These are phyloP conservation scores for Solanum tacnaense DNA, from an alignment of 257 asterid genomes.

Conservation along the genomic window DNA sequence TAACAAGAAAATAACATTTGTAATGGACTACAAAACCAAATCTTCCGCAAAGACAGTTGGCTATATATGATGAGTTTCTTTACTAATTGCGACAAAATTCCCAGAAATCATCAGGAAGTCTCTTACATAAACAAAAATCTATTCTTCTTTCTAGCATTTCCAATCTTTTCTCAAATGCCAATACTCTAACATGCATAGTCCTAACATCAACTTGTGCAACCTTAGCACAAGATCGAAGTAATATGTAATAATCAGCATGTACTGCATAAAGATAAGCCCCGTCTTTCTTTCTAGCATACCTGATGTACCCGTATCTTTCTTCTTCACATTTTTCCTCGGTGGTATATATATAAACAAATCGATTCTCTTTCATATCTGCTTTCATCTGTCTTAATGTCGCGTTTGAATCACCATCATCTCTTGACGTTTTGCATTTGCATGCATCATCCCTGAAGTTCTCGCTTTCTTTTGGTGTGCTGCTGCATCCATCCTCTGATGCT, in stretches of 20 bases:
- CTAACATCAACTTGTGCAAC: conserved; percentile 59
- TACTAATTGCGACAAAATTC: conserved; percentile 4
- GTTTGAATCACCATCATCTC: not conserved
- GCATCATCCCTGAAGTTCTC: not conserved
- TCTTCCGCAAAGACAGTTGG: not conserved
- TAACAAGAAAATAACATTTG: no score
- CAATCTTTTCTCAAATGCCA: conserved; percentile 61
- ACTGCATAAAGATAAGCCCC: conserved; percentile 40
- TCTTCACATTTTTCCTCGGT: conserved; percentile 30
- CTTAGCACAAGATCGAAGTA: conserved; percentile 72
- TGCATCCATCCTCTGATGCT: not conserved
- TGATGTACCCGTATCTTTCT: conserved; percentile 31
- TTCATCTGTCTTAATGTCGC: conserved; percentile 38
- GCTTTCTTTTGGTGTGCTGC: not conserved
- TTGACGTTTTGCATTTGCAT: not conserved
- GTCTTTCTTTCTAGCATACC: conserved; percentile 41
- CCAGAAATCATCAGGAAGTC: conserved; percentile 9
- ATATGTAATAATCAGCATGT: conserved; percentile 73
- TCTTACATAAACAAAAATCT: conserved; percentile 17
- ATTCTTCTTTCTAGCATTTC: conserved; percentile 41
- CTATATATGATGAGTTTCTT: not conserved
- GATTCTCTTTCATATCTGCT: conserved; percentile 58
- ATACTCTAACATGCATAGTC: conserved; percentile 54
- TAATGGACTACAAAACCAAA: not conserved
- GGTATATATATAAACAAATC: conserved; percentile 51